Percentiles rank a stretch among this genome's conserved stretches.
Conservation (phyloP, 176 grass and related monocot species). For the Eragrostis nindensis region DNA sequence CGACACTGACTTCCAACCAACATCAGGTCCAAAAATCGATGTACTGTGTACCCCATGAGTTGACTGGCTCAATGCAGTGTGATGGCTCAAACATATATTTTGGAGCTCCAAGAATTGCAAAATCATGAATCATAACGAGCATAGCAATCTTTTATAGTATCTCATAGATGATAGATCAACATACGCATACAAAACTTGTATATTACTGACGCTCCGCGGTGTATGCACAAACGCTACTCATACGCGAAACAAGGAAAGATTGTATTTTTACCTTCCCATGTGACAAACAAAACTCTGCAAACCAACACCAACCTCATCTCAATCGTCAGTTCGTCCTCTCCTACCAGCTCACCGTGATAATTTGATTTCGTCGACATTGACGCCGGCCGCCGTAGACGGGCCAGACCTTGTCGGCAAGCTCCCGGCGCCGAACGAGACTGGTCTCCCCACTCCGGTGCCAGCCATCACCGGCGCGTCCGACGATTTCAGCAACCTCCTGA, state of each 20-base stretch:
- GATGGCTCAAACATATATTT: no score
- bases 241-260: conserved; percentile 15
- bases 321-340: neutral
- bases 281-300: conserved; percentile 20
- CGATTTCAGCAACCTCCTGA: conserved; percentile 26
- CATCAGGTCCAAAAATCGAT: neutral
- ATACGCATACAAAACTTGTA: neutral
- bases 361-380: conserved; percentile 26
- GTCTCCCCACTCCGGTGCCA: neutral
- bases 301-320: neutral
- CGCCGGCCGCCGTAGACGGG: neutral
- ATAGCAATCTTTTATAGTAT: conserved; percentile 5
- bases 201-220: conserved; percentile 41
- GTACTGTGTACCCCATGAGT: conserved; percentile 1
- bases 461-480: conserved; percentile 28
- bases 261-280: no score
- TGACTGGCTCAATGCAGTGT: no score
- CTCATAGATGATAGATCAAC: neutral
- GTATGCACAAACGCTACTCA: conserved; percentile 32
- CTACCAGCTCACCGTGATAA: conserved; percentile 1
- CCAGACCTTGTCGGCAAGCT: conserved; percentile 31
- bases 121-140: no score
- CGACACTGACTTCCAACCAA: conserved; percentile 16
- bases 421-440: conserved; percentile 15
- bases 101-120: neutral